Base-by-base conservation (phyloP, 192 early-diverging fungal species). In the Kickxella alabastrina region DNA sequence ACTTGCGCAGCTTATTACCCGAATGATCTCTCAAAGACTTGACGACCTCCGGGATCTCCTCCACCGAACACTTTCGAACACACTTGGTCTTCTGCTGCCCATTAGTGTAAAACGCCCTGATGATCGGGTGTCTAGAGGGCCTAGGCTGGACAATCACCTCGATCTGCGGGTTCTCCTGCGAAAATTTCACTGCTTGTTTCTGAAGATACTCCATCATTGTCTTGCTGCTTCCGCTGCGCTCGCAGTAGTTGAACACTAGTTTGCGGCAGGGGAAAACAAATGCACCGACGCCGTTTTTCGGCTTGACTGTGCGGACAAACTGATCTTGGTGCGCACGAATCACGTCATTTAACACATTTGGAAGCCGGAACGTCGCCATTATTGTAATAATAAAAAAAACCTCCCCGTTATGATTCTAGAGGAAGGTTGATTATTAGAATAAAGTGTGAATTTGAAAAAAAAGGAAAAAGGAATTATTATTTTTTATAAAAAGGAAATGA, bases 221-320 rank as follows among this genome's bases (percentile, higher is more conserved):
- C 31, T 79, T 76, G 72, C 82, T 87, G 65, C 85, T 87, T 47
- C 86, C 89, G 45, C 85, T 80, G 38, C 83, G 84, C 73, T 91
- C 89, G 65, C 89, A 89, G 62, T 91, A 91, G 62, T 87, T 83
- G 65, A 91, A 86, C 17, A 88, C 86, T 15, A 91, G 63, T 40
- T 87, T 87, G 26, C 85, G 81, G 55, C 87, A 89, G 39, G 85
- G 86, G 27, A 85, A 80, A 10, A 89, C 74, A 65, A 85, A 91
- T 10, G 82, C 79, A 7, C 85, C 87, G 21, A 86, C 83, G 7
- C 88, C 88, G 52, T 91, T 91, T 52, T 75, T 75, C 34, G 66
- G 65, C 46, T 60, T 60, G 12, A 48, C 46, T 8, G 60, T 52
- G 17, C 52, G 51, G 47, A 75, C 27, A 19, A 68, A 47, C 38